These are phyloP conservation scores for Tolypocladium endophyticum DNA, from an alignment of 2,329 filamentous ascomycete species.

Conservation along the genomic window DNA sequence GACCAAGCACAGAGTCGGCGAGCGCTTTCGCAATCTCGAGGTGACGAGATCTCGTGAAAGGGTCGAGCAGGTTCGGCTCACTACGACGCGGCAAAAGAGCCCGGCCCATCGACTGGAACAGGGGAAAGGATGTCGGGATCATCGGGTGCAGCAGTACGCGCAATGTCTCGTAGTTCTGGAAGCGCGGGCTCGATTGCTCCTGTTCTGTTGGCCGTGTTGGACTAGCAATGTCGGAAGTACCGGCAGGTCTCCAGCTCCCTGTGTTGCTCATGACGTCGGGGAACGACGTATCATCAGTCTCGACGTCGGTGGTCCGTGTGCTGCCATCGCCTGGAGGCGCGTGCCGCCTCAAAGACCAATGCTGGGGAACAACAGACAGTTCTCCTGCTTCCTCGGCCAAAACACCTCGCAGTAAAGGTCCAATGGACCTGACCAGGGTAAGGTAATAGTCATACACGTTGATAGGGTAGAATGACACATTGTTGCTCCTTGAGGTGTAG, in stretches of 20 bases:
- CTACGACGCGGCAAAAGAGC: conserved; percentile 61
- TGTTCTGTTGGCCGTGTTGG: conserved; percentile 26
- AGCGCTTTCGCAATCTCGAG: conserved; percentile 52
- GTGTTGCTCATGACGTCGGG: conserved; percentile 19
- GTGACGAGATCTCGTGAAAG: conserved; percentile 43
- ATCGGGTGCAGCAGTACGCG: conserved; percentile 69
- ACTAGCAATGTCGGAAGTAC: conserved; percentile 10
- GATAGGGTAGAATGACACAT: conserved; percentile 59
- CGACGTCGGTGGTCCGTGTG: conserved; percentile 10
- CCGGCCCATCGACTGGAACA: conserved; percentile 80
- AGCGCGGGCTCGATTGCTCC: conserved; percentile 33
- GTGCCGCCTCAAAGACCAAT: conserved; percentile 40
- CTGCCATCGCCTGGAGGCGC: conserved; percentile 12
- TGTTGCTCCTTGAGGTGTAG: conserved; percentile 53
- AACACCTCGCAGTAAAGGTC: conserved; percentile 66
- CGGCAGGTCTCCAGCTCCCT: conserved; percentile 14
- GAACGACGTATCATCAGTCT: conserved; percentile 18
- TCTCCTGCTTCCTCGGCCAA: conserved; percentile 78
- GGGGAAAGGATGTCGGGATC: conserved; percentile 68
- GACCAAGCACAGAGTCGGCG: conserved; percentile 57
- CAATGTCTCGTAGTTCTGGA: conserved; percentile 67
- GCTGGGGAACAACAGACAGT: conserved; percentile 60
- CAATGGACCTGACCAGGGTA: conserved; percentile 62
- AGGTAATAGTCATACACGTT: conserved; percentile 81
- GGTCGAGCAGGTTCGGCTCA: conserved; percentile 45